Percentiles rank a stretch among this genome's conserved stretches.
Conservation (phyloP, 2,329 filamentous ascomycete genomes). For the Sporothrix dimorphospora region DNA sequence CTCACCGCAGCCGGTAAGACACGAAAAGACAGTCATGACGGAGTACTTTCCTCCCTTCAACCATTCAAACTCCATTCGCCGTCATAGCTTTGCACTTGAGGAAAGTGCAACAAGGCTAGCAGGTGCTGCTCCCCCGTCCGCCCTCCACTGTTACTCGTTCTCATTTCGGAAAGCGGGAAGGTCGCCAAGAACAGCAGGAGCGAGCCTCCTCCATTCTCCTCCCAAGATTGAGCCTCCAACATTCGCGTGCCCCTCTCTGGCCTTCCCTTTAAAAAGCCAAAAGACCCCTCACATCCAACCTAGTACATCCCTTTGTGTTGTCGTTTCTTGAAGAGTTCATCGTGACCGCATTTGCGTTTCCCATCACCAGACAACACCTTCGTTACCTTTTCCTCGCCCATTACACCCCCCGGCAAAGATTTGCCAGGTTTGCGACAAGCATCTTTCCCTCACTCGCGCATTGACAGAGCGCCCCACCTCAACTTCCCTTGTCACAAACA, state of each 20-base stretch:
- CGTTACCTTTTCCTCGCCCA: background rate
- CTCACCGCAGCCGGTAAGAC: background rate
- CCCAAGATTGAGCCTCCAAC: background rate
- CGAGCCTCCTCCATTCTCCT: background rate
- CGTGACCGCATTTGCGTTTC: background rate
- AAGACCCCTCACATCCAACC: constrained; percentile 8
- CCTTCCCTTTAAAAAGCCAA: background rate
- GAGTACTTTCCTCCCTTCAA: background rate
- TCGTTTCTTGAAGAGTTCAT: background rate
- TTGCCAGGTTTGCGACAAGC: background rate
- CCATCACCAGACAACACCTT: background rate
- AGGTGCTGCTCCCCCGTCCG: constrained; percentile 14
- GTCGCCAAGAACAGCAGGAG: constrained; percentile 20
- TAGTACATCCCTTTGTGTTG: background rate
- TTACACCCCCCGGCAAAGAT: background rate
- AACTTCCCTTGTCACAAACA: background rate
- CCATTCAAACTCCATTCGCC: background rate
- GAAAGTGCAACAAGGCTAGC: constrained; percentile 15
- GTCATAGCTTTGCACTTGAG: background rate
- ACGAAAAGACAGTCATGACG: background rate
- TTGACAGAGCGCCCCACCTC: background rate
- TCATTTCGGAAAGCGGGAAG: constrained; percentile 7
- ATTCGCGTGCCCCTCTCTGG: constrained; percentile 6
- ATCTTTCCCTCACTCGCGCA: background rate
- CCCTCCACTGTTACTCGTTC: background rate